phyloP scores from a whole-genome alignment of 2,329 filamentous ascomycete genomes.

The Massarina eburnea region DNA sequence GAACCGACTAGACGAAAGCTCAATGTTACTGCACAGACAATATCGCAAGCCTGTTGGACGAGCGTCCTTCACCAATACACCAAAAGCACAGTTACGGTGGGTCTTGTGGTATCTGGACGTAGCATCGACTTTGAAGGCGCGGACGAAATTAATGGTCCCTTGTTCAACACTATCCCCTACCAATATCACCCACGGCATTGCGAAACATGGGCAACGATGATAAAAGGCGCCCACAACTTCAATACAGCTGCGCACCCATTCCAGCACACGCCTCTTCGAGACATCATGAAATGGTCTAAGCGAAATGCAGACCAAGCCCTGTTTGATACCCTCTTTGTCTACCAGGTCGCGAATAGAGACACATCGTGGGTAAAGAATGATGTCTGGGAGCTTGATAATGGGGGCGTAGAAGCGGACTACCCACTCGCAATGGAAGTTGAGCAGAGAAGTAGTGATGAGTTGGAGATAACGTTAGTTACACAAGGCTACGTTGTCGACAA shows the following conservation, averaged over 20 bases:
- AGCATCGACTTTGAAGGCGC: constrained; percentile 67
- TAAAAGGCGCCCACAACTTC: constrained; percentile 68
- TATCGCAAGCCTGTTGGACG: constrained; percentile 76
- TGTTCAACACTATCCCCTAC: constrained; percentile 89
- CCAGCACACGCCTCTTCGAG: constrained; percentile 76
- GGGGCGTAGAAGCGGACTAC: constrained; percentile 61
- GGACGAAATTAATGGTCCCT: constrained; percentile 72
- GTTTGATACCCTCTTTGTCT: constrained; percentile 83
- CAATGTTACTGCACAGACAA: constrained; percentile 74
- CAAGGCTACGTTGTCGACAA: constrained; percentile 50
- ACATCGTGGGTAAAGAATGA: constrained; percentile 24
- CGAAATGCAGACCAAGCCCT: constrained; percentile 51
- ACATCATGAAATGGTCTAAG: constrained; percentile 78
- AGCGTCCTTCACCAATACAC: constrained; percentile 60
- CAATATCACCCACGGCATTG: constrained; percentile 49
- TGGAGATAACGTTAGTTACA: constrained; percentile 63
- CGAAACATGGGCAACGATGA: constrained; percentile 61
- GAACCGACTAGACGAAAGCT: constrained; percentile 57
- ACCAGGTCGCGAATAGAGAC: constrained; percentile 56
- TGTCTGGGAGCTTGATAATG: constrained; percentile 58
- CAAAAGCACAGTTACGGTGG: constrained; percentile 58
- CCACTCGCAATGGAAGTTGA: constrained; percentile 76
- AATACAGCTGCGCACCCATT: constrained; percentile 69
- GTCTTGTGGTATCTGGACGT: constrained; percentile 78
- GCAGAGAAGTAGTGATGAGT: constrained; percentile 48